Evolutionary conservation across 2,329 filamentous ascomycete species (phyloP), one percentile per base, ranked within the genome.

Genomic region (Phaeosphaeriaceae sp.): DNA sequence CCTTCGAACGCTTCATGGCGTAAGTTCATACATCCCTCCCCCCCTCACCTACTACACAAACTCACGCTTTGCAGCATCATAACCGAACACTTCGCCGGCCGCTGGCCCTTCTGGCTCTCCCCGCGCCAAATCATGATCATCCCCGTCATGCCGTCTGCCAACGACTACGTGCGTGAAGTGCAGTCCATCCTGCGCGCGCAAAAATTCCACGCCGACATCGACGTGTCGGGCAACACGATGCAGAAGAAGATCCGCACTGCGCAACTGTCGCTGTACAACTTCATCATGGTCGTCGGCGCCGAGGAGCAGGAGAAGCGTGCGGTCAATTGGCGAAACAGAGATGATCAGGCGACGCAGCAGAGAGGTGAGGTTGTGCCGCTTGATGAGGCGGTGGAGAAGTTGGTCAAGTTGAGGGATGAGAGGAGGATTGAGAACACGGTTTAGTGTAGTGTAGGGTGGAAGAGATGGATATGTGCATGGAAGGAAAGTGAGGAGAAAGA

Each of bases 41-140:
- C 15, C 1, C 5, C 25, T 21, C 13, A 19, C 17, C 41, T 19
- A 11, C 19, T 41, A 27, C 1, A 15, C 1, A 46, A 3, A 36
- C 65, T 73, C 58, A 72, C 56, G 31, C 21, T 19, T 11, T 7
- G 1, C 17, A 15, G 36, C 7, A 92, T 94, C 65, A 83, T 94
- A 60, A 91, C 87, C 47, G 91, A 95, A 83, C 91, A 94, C 79
- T 94, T 92, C 75, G 91, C 85, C 54, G 91, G 91, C 69, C 93
- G 93, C 81, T 95, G 91, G 91, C 91, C 91, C 1, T 92, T 94
- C 84, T 95, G 91, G 91, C 81, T 95, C 61, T 91, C 88, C 67
- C 91, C 91, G n/a, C 86, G 91, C 51, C 91, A 95, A 78, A 87
- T 95, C 63, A 83, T 91, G 67, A 86, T 95, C 63, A 88, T 93